Conservation (phyloP, 225 moss, liverwort and hornwort genomes). For the Marchantia polymorpha region DNA sequence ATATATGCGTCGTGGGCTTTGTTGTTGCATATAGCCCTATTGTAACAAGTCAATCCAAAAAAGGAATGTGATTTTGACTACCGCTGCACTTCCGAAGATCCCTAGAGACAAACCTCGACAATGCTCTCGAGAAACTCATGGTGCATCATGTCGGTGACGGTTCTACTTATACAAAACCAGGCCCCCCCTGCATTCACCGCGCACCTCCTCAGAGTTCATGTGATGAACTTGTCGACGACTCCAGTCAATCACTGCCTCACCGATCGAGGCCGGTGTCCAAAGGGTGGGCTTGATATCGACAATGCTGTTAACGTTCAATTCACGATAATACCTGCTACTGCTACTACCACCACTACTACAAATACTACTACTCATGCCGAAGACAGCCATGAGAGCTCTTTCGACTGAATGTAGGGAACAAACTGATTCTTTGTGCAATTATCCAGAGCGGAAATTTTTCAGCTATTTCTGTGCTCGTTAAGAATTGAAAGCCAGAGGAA, state of each 20-base stretch:
- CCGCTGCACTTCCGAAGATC: neutral
- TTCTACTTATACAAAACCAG: slow-evolving; percentile 14
- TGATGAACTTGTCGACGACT: slow-evolving; percentile 5
- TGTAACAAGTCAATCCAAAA: slow-evolving; percentile 2
- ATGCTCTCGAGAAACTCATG: neutral
- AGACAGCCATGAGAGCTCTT: neutral
- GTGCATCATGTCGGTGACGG: neutral
- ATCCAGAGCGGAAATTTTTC: neutral
- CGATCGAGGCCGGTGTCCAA: neutral
- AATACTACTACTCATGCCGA: slow-evolving; percentile 1
- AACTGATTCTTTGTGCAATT: neutral
- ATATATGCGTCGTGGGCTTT: neutral
- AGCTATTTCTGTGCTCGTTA: neutral
- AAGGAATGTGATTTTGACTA: slow-evolving; percentile 11
- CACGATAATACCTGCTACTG: neutral
- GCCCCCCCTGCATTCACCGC: slow-evolving; percentile 4
- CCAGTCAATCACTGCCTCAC: neutral
- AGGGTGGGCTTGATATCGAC: slow-evolving; percentile 10
- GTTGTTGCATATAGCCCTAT: neutral
- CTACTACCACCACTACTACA: neutral
- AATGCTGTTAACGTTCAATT: slow-evolving; percentile 2
- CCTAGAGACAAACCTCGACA: neutral
- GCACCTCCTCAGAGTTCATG: neutral
- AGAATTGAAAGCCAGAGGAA: neutral
- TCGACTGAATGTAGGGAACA: neutral